Evolutionary conservation across 2,329 filamentous ascomycete species (phyloP), one percentile per base, ranked within the genome.

Genomic region (Colletotrichum lupini): DNA sequence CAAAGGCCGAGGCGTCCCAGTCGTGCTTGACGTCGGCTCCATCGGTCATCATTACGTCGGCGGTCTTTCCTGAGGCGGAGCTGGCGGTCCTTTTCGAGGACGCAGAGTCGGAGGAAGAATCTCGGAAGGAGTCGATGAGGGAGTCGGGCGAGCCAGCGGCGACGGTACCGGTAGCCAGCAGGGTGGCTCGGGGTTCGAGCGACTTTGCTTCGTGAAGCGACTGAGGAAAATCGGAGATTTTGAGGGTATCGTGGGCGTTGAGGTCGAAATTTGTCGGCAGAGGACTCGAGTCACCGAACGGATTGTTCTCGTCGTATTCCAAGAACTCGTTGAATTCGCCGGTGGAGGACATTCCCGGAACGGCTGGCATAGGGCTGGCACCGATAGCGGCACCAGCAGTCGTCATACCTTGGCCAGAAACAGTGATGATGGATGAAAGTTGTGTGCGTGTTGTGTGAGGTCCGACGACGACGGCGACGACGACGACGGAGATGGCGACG

Each of bases 31-130:
- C 77, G 63, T 84, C 82, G 58, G 81, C 77, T 55, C 81, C 82
- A 75, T 85, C 82, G 62, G 80, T 81, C 83, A 87, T 87, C 77
- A 83, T 83, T 46, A 82, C 75, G 77, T 88, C 86, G 37, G 80
- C 83, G 24, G 85, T 83, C 74, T 86, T 85, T 19, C 85, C 84
- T 7, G 86, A 87, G 24, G 83, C 82, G 1, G 85, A 85, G 75
- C 85, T 87, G 19, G 82, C 82, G 46, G 86, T 83, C 68, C 84
- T 82, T 78, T 88, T 88, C 37, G 86, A 87, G 52, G 83, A 83
- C 14, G 85, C 86, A 9, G 88, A 89, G 74, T 89, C 87, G 63
- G 87, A 89, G 4, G 86, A 86, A 3, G 86, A 88, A 76, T 89
- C 87, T 70, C 83, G 83, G 63, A 84, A 86, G 12, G 82, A 84